Evolutionary conservation across 2,329 filamentous ascomycete genomes (phyloP), one percentile per base, ranked within the genome.

Genomic region (Rutstroemia sp.): DNA sequence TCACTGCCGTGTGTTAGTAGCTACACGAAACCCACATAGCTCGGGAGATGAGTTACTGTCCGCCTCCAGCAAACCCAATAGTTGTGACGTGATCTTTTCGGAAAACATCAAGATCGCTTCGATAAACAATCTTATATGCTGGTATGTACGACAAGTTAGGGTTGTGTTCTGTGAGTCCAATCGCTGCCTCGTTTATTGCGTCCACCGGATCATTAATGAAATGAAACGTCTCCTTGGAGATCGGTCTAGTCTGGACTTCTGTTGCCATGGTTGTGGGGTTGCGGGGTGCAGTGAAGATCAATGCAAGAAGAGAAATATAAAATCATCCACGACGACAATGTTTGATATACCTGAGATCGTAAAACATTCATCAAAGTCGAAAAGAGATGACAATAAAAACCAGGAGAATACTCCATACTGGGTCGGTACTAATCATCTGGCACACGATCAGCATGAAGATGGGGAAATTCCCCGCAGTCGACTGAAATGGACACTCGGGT

Each of bases 1-100:
- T 65, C 63, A 48, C 62, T 65, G 47, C 7, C 30, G 45, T 30
- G 19, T 44, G 53, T 34, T 4, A 54, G 7, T 19, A 23, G 21
- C 23, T 23, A 12, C n/a, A 46, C 19, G 21, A 45, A 8, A 12
- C 18, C 12, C 34, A 19, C 9, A 34, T 34, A 34, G 10, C 30
- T 34, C 10, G 10, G 10, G 30, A 34, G 30, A 34, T 34, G 46
- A 58, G 63, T 61, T 58, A 66, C 65, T 67, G 63, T 47, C 65
- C 65, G 30, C 63, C 65, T 39, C 63, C 63, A 7, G 63, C 63
- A 59, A 65, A 66, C 10, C 62, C 65, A 58, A 67, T 66, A 5
- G 61, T 65, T 23, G 63, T 67, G 19, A 66, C 65, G 62, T 66
- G 61, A n/a, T 60, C 58, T 47, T 62, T 52, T n/a, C 63, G 38